Conservation (phyloP, 768 basidiomycete species). For the Collybia sp. region DNA sequence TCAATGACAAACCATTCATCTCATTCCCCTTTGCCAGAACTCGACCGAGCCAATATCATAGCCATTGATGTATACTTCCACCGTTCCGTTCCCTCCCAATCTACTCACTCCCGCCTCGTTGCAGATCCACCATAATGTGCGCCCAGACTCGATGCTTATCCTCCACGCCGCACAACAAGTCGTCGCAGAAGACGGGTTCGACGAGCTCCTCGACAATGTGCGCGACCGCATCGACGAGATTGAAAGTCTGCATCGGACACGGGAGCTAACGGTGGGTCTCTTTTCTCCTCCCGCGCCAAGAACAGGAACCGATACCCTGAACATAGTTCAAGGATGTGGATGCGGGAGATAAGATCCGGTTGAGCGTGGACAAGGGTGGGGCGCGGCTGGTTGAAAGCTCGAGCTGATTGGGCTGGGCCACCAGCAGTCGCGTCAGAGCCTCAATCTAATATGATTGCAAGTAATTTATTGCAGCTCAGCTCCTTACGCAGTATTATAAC, state of each 20-base stretch:
- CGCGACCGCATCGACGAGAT: slow-evolving; percentile 81
- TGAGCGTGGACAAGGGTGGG: slow-evolving; percentile 57
- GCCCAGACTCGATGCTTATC: slow-evolving; percentile 76
- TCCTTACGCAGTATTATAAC: no score
- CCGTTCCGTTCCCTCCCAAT: not conserved
- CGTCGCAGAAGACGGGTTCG: slow-evolving; percentile 71
- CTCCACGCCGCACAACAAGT: slow-evolving; percentile 70
- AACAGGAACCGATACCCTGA: slow-evolving; percentile 13
- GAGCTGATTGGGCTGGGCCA: not conserved
- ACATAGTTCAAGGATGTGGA: slow-evolving; percentile 44
- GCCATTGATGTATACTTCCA: slow-evolving; percentile 66
- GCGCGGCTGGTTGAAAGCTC: slow-evolving; percentile 22
- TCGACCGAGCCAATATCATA: slow-evolving; percentile 70
- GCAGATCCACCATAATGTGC: slow-evolving; percentile 69
- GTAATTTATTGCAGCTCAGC: no score
- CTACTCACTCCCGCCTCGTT: not conserved
- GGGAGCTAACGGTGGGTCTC: slow-evolving; percentile 63
- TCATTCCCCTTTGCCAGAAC: slow-evolving; percentile 30
- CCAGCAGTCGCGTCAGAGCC: no score
- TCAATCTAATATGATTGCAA: no score
- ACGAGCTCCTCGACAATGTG: slow-evolving; percentile 70
- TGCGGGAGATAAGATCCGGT: slow-evolving; percentile 42
- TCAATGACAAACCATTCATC: not conserved
- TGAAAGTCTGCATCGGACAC: slow-evolving; percentile 76
- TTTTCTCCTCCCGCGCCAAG: slow-evolving; percentile 10